Base-by-base conservation (phyloP, 2,329 filamentous ascomycete genomes). In the Emergomyces orientalis region DNA sequence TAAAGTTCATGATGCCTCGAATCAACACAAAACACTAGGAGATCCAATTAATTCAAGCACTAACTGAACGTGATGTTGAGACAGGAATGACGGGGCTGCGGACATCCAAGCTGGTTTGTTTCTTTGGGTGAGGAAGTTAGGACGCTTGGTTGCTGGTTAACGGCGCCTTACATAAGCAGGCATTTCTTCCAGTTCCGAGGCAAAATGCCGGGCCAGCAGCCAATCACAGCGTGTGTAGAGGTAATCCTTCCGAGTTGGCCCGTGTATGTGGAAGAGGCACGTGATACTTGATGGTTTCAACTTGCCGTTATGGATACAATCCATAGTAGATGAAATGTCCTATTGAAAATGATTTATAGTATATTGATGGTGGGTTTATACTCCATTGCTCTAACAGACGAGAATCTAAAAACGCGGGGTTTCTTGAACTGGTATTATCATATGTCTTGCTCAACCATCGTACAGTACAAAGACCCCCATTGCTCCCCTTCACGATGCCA, bases 1-100 rank as follows among this genome's bases (percentile, higher is more conserved):
- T 69, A 67, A 78, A 80, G 74, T 78, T 80, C 79, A 81, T 81
- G 68, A 70, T 79, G 74, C 66, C 69, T 70, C 71, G 69, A 69
- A 65, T 62, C 71, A 68, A 59, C 66, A 61, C 66, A 56, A 62
- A 49, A 63, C 49, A 65, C 57, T 59, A 45, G 65, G 66, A 63
- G 61, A 68, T 67, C 70, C 68, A 67, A 67, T 62, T 51, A 59
- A 63, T 9, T 64, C 55, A 49, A 63, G 62, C 64, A 67, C 66
- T 65, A 61, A 59, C 65, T 61, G 61, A 62, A 63, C 61, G 65
- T 63, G 63, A 63, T 62, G 65, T 63, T 56, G 63, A 64, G 63
- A 65, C 65, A 68, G 61, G 64, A 52, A 61, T 55, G 34, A 32
- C 47, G 58, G 45, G 65, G 67, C 65, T n/a, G 27, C 25, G 25